phyloP scores from a whole-genome alignment of 2,329 filamentous ascomycete species.

The Colletotrichum sp. region DNA sequence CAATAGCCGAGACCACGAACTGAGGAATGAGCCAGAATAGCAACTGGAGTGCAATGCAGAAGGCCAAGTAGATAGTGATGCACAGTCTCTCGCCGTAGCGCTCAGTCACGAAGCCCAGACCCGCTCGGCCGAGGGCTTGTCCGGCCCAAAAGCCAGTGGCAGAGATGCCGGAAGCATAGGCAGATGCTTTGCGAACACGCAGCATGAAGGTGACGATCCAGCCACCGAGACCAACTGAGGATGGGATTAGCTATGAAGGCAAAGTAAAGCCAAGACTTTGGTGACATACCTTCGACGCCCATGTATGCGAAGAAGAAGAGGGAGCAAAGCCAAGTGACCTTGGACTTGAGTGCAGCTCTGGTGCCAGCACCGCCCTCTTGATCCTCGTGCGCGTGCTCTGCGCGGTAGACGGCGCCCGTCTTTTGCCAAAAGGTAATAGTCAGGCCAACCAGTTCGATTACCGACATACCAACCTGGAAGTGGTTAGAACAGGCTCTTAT shows the following conservation, averaged over 20 bases:
- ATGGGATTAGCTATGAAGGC: constrained; percentile 5
- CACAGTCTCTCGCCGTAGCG: constrained; percentile 68
- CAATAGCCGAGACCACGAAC: constrained; percentile 63
- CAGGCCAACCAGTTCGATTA: constrained; percentile 59
- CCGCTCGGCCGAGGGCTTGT: constrained; percentile 70
- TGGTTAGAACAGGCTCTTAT: not conserved
- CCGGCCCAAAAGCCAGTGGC: constrained; percentile 83
- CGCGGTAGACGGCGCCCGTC: constrained; percentile 59
- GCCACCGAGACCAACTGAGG: constrained; percentile 67
- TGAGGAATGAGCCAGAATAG: constrained; percentile 63
- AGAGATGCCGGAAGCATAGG: constrained; percentile 74
- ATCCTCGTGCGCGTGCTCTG: constrained; percentile 32
- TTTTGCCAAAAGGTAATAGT: constrained; percentile 63
- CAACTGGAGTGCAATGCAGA: constrained; percentile 67
- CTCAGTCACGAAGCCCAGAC: constrained; percentile 74
- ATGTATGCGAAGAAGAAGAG: constrained; percentile 77
- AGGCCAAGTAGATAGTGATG: constrained; percentile 63
- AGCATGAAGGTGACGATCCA: constrained; percentile 87
- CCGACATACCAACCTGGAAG: constrained; percentile 47
- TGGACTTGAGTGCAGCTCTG: constrained; percentile 43
- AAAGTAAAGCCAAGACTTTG: not conserved
- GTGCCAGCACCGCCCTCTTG: constrained; percentile 35
- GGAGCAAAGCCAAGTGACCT: constrained; percentile 69
- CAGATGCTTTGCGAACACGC: constrained; percentile 65
- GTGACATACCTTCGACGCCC: constrained; percentile 63